Evolutionary conservation across 192 early-diverging fungal genomes (phyloP).

Genomic region (Entomortierella chlamydospora): DNA sequence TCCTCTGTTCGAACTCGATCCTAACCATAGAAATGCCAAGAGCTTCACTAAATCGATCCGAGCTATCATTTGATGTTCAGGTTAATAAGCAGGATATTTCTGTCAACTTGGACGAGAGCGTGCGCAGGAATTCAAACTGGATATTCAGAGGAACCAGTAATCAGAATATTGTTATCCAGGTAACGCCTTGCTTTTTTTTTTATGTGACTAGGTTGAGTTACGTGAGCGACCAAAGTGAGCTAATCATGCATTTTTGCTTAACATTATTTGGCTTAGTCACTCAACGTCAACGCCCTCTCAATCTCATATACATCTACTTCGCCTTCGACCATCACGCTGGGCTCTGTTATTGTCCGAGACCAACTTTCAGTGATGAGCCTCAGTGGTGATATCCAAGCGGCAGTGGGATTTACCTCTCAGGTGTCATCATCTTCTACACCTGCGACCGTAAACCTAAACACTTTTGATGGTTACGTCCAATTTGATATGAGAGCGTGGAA

Average conservation of each 20-base stretch:
- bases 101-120: constrained; percentile 22
- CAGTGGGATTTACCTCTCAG: constrained; percentile 8
- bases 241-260: not conserved
- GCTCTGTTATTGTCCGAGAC: constrained; percentile 27
- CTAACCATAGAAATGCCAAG: constrained; percentile 41
- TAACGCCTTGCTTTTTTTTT: not conserved
- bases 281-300: constrained; percentile 36
- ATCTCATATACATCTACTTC: constrained; percentile 27
- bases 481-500: constrained; percentile 43
- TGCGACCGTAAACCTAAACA: constrained; percentile 28
- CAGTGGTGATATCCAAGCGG: constrained; percentile 35
- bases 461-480: constrained; percentile 29
- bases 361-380: constrained; percentile 38
- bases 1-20: constrained; percentile 34
- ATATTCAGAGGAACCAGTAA: constrained; percentile 19
- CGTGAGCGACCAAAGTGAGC: no score
- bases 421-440: not conserved
- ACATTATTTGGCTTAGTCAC: constrained; percentile 9
- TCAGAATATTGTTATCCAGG: constrained; percentile 28
- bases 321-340: constrained; percentile 14
- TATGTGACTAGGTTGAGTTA: not conserved
- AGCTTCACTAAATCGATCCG: not conserved
- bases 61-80: constrained; percentile 19
- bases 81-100: constrained; percentile 36
- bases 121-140: constrained; percentile 28